Evolutionary conservation across 306 rosid genomes (phyloP).

Genomic region (Quercus cerris): DNA sequence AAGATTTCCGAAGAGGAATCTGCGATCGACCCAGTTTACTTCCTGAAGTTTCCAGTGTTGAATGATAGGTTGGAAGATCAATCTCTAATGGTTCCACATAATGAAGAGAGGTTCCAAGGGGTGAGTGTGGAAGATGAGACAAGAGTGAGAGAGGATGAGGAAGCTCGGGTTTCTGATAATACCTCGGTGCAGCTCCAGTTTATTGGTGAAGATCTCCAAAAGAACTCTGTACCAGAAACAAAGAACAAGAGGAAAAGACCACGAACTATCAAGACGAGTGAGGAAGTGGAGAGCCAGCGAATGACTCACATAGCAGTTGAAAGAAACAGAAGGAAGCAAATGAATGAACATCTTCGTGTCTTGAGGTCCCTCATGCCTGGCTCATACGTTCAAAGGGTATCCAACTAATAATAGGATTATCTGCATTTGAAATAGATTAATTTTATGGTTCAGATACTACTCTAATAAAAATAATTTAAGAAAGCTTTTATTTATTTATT

Average conservation of each 20-base stretch:
- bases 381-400: conserved; percentile 89
- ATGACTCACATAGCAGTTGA: conserved; percentile 97
- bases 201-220: conserved; percentile 34
- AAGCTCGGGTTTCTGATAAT: conserved; percentile 36
- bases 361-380: conserved; percentile 96
- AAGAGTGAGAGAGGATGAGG: conserved; percentile 29
- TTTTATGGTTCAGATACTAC: too few relatives aligned
- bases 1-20: conserved; percentile 40
- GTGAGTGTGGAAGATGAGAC: conserved; percentile 15
- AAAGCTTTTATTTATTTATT: not conserved
- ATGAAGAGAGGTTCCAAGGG: conserved; percentile 37
- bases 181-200: conserved; percentile 45
- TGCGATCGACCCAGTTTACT: conserved; percentile 73
- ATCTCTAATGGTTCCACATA: conserved; percentile 26
- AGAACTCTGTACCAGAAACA: conserved; percentile 30
- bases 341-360: conserved; percentile 97
- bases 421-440: too few relatives aligned
- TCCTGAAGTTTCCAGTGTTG: conserved; percentile 82
- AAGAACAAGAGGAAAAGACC: conserved; percentile 78
- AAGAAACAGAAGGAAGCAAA: conserved; percentile 86
- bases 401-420: not conserved
- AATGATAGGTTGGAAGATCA: conserved; percentile 55
- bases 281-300: conserved; percentile 91
- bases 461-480: not conserved
- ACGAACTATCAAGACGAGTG: conserved; percentile 64